phyloP scores from a whole-genome alignment of 306 rosid genomes.

The Begonia fuchsioides region DNA sequence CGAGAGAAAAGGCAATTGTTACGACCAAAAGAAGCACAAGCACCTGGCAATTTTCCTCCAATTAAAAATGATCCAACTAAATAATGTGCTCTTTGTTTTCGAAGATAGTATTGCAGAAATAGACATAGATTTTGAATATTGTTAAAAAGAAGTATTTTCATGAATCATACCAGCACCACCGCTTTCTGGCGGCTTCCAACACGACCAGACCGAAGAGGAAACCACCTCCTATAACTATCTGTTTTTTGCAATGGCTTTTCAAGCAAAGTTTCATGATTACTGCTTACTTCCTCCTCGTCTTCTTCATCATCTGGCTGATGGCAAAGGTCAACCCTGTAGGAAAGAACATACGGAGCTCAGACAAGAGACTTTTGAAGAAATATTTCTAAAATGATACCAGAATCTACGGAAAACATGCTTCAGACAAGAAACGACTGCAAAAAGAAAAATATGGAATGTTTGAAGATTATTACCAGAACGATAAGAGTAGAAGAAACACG shows the following conservation, averaged over 20 bases:
- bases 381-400: too few species aligned
- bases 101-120: too few species aligned
- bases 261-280: constrained; percentile 44
- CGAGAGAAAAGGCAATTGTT: constrained; percentile 52
- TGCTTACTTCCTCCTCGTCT: constrained; percentile 67
- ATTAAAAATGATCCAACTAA: too few species aligned
- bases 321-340: constrained; percentile 91
- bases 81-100: too few species aligned
- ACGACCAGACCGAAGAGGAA: constrained; percentile 48
- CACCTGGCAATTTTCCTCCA: constrained; percentile 32
- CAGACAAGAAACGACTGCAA: constrained; percentile 2
- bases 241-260: constrained; percentile 36
- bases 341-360: constrained; percentile 13
- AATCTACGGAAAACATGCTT: background rate
- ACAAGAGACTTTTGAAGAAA: constrained; percentile 4
- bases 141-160: background rate
- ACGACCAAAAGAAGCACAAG: constrained; percentile 32
- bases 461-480: constrained; percentile 56
- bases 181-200: constrained; percentile 71
- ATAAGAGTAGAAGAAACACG: constrained; percentile 88
- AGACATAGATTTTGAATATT: background rate
- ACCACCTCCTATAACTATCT: constrained; percentile 55
- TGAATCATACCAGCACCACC: constrained; percentile 48
- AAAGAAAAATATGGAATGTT: constrained; percentile 20
- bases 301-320: constrained; percentile 81